A percentile compares a stretch with the other conserved stretches of the same genome.
Evolutionary conservation across 345 rosid species (phyloP).

Genomic region (Tarenaya hassleriana): DNA sequence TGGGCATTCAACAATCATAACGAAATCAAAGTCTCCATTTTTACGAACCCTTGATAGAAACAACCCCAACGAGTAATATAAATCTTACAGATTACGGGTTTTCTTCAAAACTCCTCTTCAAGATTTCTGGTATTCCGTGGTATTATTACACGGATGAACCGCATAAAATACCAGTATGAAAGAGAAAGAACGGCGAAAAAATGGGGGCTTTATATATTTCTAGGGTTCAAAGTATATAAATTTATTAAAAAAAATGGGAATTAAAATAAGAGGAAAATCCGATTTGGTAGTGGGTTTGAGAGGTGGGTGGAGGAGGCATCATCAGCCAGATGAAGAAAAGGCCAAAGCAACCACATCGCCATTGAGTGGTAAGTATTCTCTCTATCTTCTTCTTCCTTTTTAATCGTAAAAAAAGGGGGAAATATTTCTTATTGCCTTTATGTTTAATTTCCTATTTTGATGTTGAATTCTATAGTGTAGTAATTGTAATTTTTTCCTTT

Average conservation of each 20-base stretch:
- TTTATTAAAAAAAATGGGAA: constrained; percentile 1
- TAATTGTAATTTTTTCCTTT: too few relatives aligned
- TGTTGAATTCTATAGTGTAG: too few relatives aligned
- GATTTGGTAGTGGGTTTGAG: constrained; percentile 38
- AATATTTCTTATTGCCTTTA: not conserved
- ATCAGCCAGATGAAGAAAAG: constrained; percentile 35
- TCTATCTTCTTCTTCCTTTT: constrained; percentile 20
- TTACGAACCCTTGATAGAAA: not conserved
- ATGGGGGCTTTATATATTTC: constrained; percentile 11
- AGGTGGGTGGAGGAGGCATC: constrained; percentile 49
- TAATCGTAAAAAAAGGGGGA: not conserved
- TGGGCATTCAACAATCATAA: constrained; percentile 4
- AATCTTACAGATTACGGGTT: not conserved
- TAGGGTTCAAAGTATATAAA: not conserved
- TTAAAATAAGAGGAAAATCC: not conserved
- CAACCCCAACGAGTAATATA: too few relatives aligned
- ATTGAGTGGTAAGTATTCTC: constrained; percentile 52
- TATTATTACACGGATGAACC: not conserved
- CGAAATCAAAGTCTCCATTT: constrained; percentile 15
- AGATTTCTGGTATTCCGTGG: too few relatives aligned
- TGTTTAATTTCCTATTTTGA: too few relatives aligned
- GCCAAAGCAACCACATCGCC: constrained; percentile 58
- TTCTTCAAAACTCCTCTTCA: not conserved
- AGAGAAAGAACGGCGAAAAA: constrained; percentile 16
- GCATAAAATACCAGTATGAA: constrained; percentile 6